Evolutionary conservation across 2,329 filamentous ascomycete species (phyloP), one percentile per base, ranked within the genome.

Genomic region (Curvularia sp.): DNA sequence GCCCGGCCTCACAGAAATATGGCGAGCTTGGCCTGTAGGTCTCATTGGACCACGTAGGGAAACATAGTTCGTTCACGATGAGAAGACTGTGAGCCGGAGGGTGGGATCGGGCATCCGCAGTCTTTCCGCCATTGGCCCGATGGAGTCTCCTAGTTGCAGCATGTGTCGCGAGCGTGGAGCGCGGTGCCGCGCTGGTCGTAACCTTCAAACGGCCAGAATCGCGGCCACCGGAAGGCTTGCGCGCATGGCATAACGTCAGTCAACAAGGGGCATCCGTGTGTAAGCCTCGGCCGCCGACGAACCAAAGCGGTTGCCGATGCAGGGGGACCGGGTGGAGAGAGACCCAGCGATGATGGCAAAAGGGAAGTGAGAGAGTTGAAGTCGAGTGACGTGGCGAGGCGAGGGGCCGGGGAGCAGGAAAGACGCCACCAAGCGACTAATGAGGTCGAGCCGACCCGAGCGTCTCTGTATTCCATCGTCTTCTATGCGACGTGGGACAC

Each of bases 41-140:
- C 49, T 62, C 44, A 77, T 73, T 77, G 73, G 74, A 69, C 75
- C 75, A 77, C 75, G 75, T 76, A 66, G 61, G 64, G 58, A 61
- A 62, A 59, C 59, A 63, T 65, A 63, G 64, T 71, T 69, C 63
- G 70, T 65, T 65, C 57, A 66, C 52, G 52, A 50, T 67, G 65
- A 69, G 67, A 67, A 72, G 68, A 65, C 62, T 62, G 59, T 33
- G 68, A 59, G 60, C 67, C 65, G 64, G 62, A 49, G 65, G 63
- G 69, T 71, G 71, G 69, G 69, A 57, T 71, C 59, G 58, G 39
- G 24, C 53, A 63, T 60, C 49, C 53, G 58, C 48, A 65, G 53
- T 55, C 50, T 58, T 67, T 57, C 64, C 61, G 57, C 63, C 62
- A 73, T 71, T 70, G 70, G 68, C 61, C 61, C 66, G 57, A 66